Evolutionary conservation across 768 basidiomycete species (phyloP).

Genomic region (Dendrothele bispora): DNA sequence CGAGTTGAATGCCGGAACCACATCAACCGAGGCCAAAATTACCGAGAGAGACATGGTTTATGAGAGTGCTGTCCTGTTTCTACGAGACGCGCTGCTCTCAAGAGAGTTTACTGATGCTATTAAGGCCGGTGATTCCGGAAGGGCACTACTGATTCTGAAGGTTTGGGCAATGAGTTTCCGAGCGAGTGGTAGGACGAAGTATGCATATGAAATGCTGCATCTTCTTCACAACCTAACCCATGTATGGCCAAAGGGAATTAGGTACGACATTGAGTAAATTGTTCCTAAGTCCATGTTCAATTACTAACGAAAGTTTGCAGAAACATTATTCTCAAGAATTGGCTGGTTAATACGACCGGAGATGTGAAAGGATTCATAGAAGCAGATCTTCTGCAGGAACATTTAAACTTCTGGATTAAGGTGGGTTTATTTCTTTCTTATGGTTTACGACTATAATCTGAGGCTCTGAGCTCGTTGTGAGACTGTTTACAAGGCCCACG

Average conservation of each 20-base stretch:
- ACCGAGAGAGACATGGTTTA: conserved; percentile 17
- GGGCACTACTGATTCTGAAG: conserved; percentile 20
- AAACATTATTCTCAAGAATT: conserved; percentile 26
- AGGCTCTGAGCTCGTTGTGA: background rate
- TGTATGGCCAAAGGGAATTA: conserved; percentile 23
- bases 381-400: conserved; percentile 33
- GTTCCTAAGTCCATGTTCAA: background rate
- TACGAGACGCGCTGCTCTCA: conserved; percentile 23
- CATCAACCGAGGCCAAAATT: no score
- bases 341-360: conserved; percentile 30
- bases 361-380: conserved; percentile 19
- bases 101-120: conserved; percentile 25
- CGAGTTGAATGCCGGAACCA: no score
- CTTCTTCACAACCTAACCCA: conserved; percentile 24
- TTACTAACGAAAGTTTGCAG: conserved; percentile 16
- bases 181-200: conserved; percentile 25
- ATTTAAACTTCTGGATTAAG: conserved; percentile 32
- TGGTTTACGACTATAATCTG: no score
- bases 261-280: conserved; percentile 12
- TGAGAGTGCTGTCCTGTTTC: conserved; percentile 24
- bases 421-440: conserved; percentile 8
- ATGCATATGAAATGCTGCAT: conserved; percentile 26
- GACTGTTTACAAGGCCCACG: conserved; percentile 25
- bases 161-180: conserved; percentile 19
- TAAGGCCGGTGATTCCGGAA: conserved; percentile 27